These are phyloP conservation scores for Hypoxylon crocopeplum DNA, from an alignment of 495 filamentous ascomycete genomes.

Conservation along the genomic window DNA sequence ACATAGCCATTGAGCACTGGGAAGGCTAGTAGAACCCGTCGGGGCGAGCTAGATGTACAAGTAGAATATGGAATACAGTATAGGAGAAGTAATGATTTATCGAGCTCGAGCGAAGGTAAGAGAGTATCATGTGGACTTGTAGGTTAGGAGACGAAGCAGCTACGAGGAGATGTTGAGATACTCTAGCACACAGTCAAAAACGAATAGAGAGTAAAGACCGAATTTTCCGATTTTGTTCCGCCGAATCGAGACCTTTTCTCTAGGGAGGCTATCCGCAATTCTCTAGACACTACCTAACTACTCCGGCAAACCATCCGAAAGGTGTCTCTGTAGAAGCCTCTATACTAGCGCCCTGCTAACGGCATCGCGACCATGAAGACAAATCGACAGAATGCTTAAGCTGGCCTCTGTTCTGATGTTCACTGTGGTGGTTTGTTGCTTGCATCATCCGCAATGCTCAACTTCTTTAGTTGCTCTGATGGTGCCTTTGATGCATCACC, in stretches of 20 bases:
- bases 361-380: conserved; percentile 1
- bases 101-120: too few species aligned
- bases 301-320: conserved; percentile 10
- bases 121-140: too few species aligned
- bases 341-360: conserved; percentile 35
- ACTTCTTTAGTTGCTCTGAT: conserved; percentile 31
- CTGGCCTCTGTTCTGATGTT: conserved; percentile 1
- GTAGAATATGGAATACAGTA: too few species aligned
- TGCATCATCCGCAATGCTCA: conserved; percentile 15
- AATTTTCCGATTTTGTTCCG: conserved; percentile 1
- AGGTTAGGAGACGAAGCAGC: too few species aligned
- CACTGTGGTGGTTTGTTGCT: background rate
- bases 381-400: background rate
- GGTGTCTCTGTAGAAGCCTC: conserved; percentile 30
- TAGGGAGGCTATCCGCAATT: background rate
- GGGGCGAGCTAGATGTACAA: too few species aligned
- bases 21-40: too few species aligned
- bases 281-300: background rate
- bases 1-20: too few species aligned
- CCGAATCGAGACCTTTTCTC: background rate
- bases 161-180: too few species aligned
- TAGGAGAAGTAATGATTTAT: too few species aligned
- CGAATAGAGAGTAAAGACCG: background rate
- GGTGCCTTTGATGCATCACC: conserved; percentile 38
- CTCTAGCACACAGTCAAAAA: too few species aligned